These are phyloP conservation scores for Amanita subjunquillea DNA, from an alignment of 768 basidiomycete genomes.

Conservation along the genomic window DNA sequence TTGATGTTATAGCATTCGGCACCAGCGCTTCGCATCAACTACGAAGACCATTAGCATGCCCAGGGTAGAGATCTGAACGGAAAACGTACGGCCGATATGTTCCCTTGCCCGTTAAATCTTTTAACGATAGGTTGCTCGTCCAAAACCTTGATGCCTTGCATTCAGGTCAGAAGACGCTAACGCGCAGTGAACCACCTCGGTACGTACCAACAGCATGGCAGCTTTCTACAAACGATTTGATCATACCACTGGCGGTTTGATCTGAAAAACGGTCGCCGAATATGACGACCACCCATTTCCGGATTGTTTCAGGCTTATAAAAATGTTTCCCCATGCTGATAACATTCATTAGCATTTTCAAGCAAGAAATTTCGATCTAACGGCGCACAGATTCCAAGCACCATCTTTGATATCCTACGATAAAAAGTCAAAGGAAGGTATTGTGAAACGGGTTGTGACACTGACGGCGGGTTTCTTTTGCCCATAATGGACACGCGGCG, in stretches of 20 bases:
- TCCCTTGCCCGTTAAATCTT: constrained; percentile 50
- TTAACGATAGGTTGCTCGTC: constrained; percentile 33
- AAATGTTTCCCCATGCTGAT: constrained; percentile 61
- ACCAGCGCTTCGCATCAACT: no score
- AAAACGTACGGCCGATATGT: constrained; percentile 24
- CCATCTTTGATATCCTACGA: constrained; percentile 51
- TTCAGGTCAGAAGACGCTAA: constrained; percentile 12
- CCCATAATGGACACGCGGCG: constrained; percentile 62
- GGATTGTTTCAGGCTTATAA: constrained; percentile 39
- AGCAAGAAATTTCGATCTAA: not conserved
- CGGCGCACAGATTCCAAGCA: constrained; percentile 66
- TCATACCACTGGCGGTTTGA: constrained; percentile 33
- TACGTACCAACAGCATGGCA: constrained; percentile 49
- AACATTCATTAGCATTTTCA: not conserved
- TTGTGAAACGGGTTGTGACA: no score
- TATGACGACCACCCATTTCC: constrained; percentile 51
- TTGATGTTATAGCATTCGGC: constrained; percentile 14
- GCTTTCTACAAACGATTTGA: constrained; percentile 34
- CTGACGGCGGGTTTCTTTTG: constrained; percentile 18
- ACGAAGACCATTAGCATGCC: no score
- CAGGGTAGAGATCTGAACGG: no score
- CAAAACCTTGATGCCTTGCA: constrained; percentile 48
- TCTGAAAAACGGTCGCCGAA: constrained; percentile 52
- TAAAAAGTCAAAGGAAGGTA: constrained; percentile 4
- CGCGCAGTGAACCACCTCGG: not conserved